Conservation (phyloP, 768 basidiomycete genomes). For the Termitomyces sp. region DNA sequence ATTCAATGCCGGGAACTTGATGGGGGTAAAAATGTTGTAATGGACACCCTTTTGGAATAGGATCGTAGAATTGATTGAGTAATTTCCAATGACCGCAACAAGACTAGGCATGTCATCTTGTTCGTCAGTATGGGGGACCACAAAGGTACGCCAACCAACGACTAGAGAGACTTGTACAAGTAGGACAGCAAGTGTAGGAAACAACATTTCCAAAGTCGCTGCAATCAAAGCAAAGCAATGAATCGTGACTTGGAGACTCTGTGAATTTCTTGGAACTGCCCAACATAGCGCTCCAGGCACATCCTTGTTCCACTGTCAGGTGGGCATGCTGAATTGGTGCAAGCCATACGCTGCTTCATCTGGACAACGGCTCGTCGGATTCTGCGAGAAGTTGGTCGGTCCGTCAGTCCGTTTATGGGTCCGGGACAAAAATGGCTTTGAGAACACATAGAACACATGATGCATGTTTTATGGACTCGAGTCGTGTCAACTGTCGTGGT, state of each 20-base stretch:
- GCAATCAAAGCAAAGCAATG: not conserved
- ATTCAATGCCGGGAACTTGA: constrained; percentile 46
- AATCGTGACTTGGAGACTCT: not conserved
- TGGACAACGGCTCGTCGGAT: not conserved
- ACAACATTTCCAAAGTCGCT: constrained; percentile 1
- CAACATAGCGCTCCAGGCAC: not conserved
- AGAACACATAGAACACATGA: not conserved
- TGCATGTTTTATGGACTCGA: too few relatives aligned
- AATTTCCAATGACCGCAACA: constrained; percentile 34
- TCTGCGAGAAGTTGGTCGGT: not conserved
- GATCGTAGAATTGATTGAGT: constrained; percentile 41
- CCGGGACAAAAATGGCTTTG: not conserved
- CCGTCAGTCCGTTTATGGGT: not conserved
- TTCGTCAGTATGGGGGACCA: constrained; percentile 41
- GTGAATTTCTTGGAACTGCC: not conserved
- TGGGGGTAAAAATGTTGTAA: constrained; percentile 58
- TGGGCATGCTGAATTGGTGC: not conserved
- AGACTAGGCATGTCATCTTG: constrained; percentile 49
- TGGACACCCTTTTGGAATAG: constrained; percentile 49
- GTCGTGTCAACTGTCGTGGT: not conserved
- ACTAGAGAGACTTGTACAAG: constrained; percentile 19
- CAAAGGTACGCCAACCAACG: constrained; percentile 41
- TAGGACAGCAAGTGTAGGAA: constrained; percentile 10
- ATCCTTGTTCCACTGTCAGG: not conserved
- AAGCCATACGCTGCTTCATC: not conserved